Base-by-base conservation (phyloP, 2,329 filamentous ascomycete species). In the Cercospora janseana region DNA sequence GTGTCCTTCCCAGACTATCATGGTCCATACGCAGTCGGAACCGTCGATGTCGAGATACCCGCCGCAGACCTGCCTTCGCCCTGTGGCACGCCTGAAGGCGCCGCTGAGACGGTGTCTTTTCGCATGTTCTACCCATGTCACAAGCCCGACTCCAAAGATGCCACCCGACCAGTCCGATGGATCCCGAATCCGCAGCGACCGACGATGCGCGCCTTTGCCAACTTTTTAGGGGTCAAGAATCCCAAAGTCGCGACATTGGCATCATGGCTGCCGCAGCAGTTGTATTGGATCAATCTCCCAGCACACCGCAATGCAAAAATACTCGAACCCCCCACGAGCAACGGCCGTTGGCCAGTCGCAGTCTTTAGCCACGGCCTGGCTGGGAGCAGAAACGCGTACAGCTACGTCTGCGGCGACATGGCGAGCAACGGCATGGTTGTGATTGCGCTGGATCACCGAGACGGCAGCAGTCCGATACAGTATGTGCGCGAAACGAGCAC, bases 301-400 rank as follows among this genome's bases (percentile, higher is more conserved):
- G 86, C 81, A 20, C 76, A 82, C 58, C 83, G 87, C 59, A 87
- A 90, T 65, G 87, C 87, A 8, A 74, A 77, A 4, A 69, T 91
- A 6, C 76, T 83, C 28, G 64, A 70, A 24, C 67, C 73, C 16
- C 66, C 69, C 1, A 73, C 64, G 52, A 73, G 51, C 63, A 81
- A 51, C 51, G 72, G 75, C 49, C 74, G 81, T 71, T 93, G 87
- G 85, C 88, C 89, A 0, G 86, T 88, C 0, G 83, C 89, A 73
- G 75, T 95, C 55, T 94, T 95, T 70, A 93, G 88, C 1, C 89
- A 95, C 65, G 89, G 89, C 1, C 75, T 95, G 1, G 89, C 87
- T 28, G 89, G 89, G 28, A 85, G 81, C 52, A 79, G 87, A 58
- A 93, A 93, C 62, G 82, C 87, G 8, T 95, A 95, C 71, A 92